Evolutionary conservation across 345 rosid genomes (phyloP), one percentile per base, ranked within the genome.

Genomic region (Murraya paniculata): DNA sequence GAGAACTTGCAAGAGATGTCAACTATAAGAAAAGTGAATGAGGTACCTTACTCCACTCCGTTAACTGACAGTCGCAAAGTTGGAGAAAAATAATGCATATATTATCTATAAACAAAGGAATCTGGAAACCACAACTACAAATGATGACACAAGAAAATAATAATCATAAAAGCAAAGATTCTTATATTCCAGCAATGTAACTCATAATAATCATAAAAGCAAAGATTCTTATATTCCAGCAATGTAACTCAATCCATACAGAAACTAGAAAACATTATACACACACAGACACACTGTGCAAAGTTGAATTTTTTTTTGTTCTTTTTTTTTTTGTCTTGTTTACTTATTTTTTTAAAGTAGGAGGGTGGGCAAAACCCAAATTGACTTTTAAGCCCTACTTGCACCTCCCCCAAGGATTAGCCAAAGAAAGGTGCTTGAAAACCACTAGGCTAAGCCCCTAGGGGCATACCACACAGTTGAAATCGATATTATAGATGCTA

Each of bases 41-140:
- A 35, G 74, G 41, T 73, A 65, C 79, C 85, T 76, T 57, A 57
- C 68, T 59, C 35, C 71, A n/a, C 64, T 59, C 35, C 71, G 18
- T 59, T 21, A 58, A 77, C 35, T 25, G 71, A 73, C 14, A 45
- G 9, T 45, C 45, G 58, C 27, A 69, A 61, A 18, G 14, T 58
- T 35, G 69, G 22, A 59, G 80, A 71, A 65, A 79, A 45, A 75
- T 11, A 75, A 73, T 68, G 53, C 74, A 68, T 55, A 78, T 14
- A 60, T 45, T 55, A 72, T 64, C 68, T 13, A 24, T 61, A 25
- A 45, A 71, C 27, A 25, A 61, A 60, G 68, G 79, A 50, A 84
- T 70, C 80, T 53, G 62, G 64, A 69, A 82, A 58, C 28, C 78
- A 73, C 8, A 60, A 11, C 62, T 14, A 59, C n/a, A 64, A 69